These are phyloP conservation scores for Ceratocystis huliohia DNA, from an alignment of 2,329 filamentous ascomycete species.

Conservation along the genomic window DNA sequence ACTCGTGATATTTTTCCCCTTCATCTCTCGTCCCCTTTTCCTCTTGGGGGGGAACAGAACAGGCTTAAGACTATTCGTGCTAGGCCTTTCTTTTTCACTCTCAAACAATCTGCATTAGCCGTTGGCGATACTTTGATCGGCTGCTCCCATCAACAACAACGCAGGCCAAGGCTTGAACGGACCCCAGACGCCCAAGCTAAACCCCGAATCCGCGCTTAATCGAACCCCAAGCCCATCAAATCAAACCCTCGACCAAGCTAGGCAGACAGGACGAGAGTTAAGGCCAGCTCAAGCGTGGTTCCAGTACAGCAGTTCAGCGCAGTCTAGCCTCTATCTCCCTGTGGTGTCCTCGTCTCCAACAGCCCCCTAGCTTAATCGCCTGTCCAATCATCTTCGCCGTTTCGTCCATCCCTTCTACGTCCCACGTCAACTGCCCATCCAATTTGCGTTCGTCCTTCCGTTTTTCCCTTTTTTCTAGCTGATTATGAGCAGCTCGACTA, in stretches of 20 bases:
- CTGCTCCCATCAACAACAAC: neutral
- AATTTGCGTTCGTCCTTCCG: neutral
- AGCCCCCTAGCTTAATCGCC: neutral
- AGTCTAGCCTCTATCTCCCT: neutral
- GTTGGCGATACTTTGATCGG: too few species aligned
- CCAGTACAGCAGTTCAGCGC: neutral
- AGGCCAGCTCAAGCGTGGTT: neutral
- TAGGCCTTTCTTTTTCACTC: too few species aligned
- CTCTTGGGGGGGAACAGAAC: neutral
- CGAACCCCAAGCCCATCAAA: neutral
- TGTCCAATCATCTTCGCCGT: neutral
- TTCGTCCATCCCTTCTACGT: conserved; percentile 1
- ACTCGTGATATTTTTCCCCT: neutral
- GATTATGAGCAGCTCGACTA: conserved; percentile 16
- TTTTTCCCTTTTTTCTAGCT: neutral
- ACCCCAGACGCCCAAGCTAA: neutral
- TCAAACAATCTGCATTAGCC: too few species aligned
- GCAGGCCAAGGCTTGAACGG: neutral
- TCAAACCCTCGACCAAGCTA: neutral
- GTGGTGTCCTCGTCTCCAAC: neutral
- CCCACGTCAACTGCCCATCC: neutral
- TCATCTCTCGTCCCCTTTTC: neutral
- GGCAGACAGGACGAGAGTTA: neutral
- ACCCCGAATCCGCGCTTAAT: neutral
- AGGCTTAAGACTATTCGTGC: too few species aligned